phyloP scores from a whole-genome alignment of 345 rosid genomes.

The Adansonia digitata region DNA sequence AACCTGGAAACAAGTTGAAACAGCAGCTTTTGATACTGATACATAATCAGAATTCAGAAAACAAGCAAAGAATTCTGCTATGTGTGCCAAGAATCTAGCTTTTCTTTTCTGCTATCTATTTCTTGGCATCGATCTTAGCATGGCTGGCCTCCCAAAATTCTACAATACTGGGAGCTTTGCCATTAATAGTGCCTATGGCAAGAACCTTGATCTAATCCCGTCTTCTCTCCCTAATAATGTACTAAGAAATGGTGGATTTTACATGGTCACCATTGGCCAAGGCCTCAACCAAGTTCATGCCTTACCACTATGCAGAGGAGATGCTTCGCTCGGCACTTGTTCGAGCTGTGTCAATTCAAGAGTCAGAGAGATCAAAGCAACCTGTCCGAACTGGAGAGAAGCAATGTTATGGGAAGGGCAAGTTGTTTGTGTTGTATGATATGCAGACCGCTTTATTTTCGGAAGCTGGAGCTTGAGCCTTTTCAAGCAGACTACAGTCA shows the following conservation, averaged over 20 bases:
- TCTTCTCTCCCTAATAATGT: not conserved
- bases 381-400: constrained; percentile 17
- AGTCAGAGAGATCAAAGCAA: not conserved
- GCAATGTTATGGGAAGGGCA: not conserved
- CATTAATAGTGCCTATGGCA: not conserved
- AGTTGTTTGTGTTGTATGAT: not conserved
- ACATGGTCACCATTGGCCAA: constrained; percentile 6
- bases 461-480: constrained; percentile 18
- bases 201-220: constrained; percentile 11
- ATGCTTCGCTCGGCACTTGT: not conserved
- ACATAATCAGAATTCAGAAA: no score
- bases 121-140: not conserved
- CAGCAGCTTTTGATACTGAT: no score
- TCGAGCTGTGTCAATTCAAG: not conserved
- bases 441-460: constrained; percentile 4
- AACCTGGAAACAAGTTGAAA: not conserved
- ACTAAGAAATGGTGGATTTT: constrained; percentile 11
- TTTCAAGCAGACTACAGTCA: no score
- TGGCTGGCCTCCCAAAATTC: no score
- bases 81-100: not conserved
- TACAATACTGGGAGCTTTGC: constrained; percentile 15
- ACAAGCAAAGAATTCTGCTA: not conserved
- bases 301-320: constrained; percentile 23
- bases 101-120: not conserved
- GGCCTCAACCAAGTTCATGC: constrained; percentile 10